A percentile compares a stretch with the other conserved stretches of the same genome.
phyloP scores from a whole-genome alignment of 768 basidiomycete genomes.

The Piloderma croceum region DNA sequence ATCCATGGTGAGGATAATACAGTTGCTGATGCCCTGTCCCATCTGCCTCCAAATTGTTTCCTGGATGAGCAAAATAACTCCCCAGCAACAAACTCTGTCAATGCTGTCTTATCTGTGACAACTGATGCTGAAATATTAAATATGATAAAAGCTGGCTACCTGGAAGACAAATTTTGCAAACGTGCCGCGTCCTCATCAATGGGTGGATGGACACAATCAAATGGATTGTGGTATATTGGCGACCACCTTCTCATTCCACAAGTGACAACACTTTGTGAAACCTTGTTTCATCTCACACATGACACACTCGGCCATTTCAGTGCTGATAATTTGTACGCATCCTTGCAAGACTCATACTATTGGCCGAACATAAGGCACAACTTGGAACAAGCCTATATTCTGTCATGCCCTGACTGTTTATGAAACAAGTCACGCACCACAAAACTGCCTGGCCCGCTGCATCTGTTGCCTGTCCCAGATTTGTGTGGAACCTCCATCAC shows the following conservation, averaged over 20 bases:
- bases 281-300: conserved; percentile 24
- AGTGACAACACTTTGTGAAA: conserved; percentile 3
- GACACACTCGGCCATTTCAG: too few relatives aligned
- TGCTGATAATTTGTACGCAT: conserved; percentile 23
- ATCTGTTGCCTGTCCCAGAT: conserved; percentile 8
- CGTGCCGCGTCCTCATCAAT: background rate
- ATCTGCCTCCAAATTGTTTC: conserved; percentile 12
- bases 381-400: conserved; percentile 27
- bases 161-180: conserved; percentile 1
- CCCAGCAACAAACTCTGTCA: too few relatives aligned
- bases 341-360: conserved; percentile 21
- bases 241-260: conserved; percentile 19
- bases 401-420: conserved; percentile 23
- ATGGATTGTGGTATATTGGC: conserved; percentile 21
- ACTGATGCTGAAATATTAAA: too few relatives aligned
- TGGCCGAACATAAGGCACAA: too few relatives aligned
- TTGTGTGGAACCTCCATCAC: conserved; percentile 15
- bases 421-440: conserved; percentile 27
- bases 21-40: conserved; percentile 36
- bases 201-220: background rate
- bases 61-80: conserved; percentile 8
- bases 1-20: conserved; percentile 34
- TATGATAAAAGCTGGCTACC: too few relatives aligned
- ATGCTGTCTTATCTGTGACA: background rate
- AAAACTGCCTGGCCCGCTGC: conserved; percentile 18